Evolutionary conservation across 2,329 filamentous ascomycete genomes (phyloP).

Genomic region (Tolypocladium capitatum): DNA sequence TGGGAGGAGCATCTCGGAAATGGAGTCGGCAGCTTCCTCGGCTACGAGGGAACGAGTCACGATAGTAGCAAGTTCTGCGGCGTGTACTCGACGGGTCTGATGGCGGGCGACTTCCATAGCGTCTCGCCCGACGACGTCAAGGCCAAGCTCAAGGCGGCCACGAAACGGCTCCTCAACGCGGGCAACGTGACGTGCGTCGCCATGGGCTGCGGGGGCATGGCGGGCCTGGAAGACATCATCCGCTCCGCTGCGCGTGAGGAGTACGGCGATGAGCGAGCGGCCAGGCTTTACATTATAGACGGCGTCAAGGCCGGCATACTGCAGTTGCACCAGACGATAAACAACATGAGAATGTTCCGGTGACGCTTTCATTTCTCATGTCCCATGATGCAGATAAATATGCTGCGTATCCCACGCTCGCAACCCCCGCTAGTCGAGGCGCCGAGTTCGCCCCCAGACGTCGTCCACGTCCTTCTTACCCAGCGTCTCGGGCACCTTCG

Average conservation of each 20-base stretch:
- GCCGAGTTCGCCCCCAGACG: conserved; percentile 66
- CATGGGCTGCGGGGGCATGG: conserved; percentile 86
- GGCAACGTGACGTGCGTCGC: conserved; percentile 54
- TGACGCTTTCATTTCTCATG: neutral
- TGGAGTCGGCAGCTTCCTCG: conserved; percentile 54
- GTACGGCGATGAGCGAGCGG: conserved; percentile 5
- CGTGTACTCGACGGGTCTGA: conserved; percentile 69
- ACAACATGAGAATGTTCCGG: conserved; percentile 25
- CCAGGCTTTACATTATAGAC: conserved; percentile 51
- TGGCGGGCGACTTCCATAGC: conserved; percentile 66
- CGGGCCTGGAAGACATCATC: conserved; percentile 67
- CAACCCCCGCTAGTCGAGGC: conserved; percentile 28
- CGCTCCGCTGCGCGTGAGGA: conserved; percentile 52
- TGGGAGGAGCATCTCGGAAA: conserved; percentile 63
- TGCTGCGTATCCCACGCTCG: neutral
- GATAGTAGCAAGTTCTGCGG: conserved; percentile 56
- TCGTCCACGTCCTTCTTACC: conserved; percentile 75
- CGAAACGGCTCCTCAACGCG: conserved; percentile 46
- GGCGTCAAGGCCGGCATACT: conserved; percentile 60
- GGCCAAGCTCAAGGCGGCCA: conserved; percentile 54
- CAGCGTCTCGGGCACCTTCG: conserved; percentile 74
- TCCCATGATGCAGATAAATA: neutral
- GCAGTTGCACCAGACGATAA: conserved; percentile 43
- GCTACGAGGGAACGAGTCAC: conserved; percentile 21
- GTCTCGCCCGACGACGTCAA: conserved; percentile 51